phyloP scores from a whole-genome alignment of 176 grass and related monocot genomes.

The Aegilops bicornis region DNA sequence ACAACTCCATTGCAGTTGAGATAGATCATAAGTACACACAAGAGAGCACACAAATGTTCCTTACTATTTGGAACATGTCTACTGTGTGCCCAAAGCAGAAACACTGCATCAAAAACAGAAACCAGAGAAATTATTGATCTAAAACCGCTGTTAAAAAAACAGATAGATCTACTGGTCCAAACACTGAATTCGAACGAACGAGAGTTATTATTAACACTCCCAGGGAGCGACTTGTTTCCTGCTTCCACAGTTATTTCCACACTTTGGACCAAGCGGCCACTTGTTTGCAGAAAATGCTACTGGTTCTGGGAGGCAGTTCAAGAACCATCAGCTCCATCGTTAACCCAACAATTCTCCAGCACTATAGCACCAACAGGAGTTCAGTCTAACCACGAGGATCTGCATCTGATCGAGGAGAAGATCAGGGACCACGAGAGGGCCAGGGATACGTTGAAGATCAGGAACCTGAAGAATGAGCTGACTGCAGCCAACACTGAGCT shows the following conservation, averaged over 20 bases:
- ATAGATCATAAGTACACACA: no score
- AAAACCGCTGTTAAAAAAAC: no score
- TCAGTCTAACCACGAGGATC: not conserved
- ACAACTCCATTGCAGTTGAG: no score
- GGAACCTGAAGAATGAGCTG: constrained; percentile 17
- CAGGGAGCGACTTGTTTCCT: not conserved
- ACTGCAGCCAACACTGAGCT: constrained; percentile 11
- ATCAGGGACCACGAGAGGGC: not conserved
- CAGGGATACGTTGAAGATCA: constrained; percentile 32
- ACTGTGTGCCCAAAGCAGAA: no score
- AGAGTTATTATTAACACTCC: not conserved
- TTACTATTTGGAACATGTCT: no score
- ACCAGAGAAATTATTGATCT: no score
- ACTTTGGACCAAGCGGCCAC: not conserved
- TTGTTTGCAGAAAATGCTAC: not conserved
- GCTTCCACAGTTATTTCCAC: not conserved
- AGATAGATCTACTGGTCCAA: no score
- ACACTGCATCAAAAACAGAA: no score
- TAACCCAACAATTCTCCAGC: no score
- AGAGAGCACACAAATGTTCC: no score
- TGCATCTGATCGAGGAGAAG: constrained; percentile 8
- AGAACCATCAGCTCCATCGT: no score
- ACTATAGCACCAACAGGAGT: not conserved
- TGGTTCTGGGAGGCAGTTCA: not conserved
- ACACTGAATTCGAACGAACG: no score